Conservation (phyloP, 2,329 filamentous ascomycete species). For the Penicillium decumbens region DNA sequence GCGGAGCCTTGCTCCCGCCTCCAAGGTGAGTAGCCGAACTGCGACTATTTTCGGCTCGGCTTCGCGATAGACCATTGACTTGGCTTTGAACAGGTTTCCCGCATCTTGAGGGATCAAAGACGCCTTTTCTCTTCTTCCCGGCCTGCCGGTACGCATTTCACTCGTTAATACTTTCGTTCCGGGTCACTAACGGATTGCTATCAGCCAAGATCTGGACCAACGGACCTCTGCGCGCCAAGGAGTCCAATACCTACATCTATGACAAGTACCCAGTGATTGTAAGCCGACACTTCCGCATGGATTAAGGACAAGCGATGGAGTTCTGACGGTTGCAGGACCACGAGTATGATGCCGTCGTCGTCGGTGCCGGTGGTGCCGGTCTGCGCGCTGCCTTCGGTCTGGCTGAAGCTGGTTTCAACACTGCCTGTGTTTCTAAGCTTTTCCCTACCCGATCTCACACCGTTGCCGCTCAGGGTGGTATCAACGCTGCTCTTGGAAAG, state of each 20-base stretch:
- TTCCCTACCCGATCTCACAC: conserved; percentile 62
- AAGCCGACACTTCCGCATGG: conserved; percentile 41
- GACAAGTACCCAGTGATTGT: conserved; percentile 92
- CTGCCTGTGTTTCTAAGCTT: conserved; percentile 60
- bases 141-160: conserved; percentile 61
- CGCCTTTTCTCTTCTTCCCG: conserved; percentile 84
- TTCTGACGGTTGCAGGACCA: conserved; percentile 63
- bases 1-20: conserved; percentile 48
- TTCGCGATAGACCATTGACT: conserved; percentile 23
- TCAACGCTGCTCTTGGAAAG: conserved; percentile 48
- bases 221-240: conserved; percentile 82
- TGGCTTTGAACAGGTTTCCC: conserved; percentile 54
- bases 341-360: conserved; percentile 96
- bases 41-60: conserved; percentile 22
- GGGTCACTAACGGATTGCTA: conserved; percentile 25
- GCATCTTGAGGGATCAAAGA: conserved; percentile 59
- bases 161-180: conserved; percentile 15
- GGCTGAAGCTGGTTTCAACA: conserved; percentile 61
- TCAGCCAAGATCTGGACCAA: conserved; percentile 80
- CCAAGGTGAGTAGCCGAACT: conserved; percentile 40
- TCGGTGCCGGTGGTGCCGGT: conserved; percentile 59
- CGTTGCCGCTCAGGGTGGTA: conserved; percentile 63
- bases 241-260: conserved; percentile 80
- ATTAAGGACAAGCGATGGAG: not conserved
- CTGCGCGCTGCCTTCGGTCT: conserved; percentile 61